Conservation (phyloP, 169 alveolate genomes). For the Plasmodium yoelii region DNA sequence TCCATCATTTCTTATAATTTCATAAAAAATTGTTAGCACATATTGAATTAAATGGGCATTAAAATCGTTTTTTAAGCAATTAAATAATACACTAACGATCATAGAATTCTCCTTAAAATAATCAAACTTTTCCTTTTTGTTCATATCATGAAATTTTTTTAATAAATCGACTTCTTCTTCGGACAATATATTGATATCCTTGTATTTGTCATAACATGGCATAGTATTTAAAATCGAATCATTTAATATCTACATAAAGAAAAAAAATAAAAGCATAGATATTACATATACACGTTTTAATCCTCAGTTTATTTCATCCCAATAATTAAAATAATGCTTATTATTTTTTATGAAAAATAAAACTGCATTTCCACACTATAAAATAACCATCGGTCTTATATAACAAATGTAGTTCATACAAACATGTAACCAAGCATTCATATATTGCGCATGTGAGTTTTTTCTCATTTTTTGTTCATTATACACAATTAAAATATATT, state of each 20-base stretch:
- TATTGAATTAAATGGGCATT: slow-evolving; percentile 73
- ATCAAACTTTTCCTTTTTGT: slow-evolving; percentile 70
- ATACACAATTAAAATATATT: not conserved
- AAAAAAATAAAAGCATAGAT: not conserved
- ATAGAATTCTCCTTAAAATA: slow-evolving; percentile 61
- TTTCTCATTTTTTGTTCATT: not conserved
- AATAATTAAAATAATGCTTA: no score
- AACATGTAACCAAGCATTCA: no score
- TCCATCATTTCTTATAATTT: slow-evolving; percentile 76
- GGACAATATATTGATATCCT: slow-evolving; percentile 73
- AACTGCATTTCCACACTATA: no score
- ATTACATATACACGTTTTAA: not conserved
- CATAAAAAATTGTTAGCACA: slow-evolving; percentile 76
- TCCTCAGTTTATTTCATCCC: no score
- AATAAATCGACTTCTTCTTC: slow-evolving; percentile 71
- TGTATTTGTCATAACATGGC: slow-evolving; percentile 77
- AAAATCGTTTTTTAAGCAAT: slow-evolving; percentile 72
- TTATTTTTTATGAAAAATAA: no score
- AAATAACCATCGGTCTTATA: no score
- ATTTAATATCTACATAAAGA: slow-evolving; percentile 43
- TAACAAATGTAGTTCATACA: no score
- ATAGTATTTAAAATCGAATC: slow-evolving; percentile 76
- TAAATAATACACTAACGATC: slow-evolving; percentile 57
- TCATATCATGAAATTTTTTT: slow-evolving; percentile 76
- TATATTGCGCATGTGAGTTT: not conserved